Percentiles rank a stretch among this genome's conserved stretches.
phyloP scores from a whole-genome alignment of 441 rosid species.

The Populus hybrid region DNA sequence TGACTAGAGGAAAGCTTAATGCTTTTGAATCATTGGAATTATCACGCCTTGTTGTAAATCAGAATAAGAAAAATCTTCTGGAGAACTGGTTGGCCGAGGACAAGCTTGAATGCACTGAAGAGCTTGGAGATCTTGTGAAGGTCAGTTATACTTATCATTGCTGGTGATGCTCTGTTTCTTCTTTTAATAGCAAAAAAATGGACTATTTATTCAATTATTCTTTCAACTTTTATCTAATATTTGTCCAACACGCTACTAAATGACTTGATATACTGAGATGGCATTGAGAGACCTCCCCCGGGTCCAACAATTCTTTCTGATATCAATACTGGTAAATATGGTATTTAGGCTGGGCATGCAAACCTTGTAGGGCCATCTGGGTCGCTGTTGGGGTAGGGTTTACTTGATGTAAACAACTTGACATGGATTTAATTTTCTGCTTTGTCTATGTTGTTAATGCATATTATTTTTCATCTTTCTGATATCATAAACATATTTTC shows the following conservation, averaged over 20 bases:
- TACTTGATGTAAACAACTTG: not conserved
- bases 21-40: slow-evolving; percentile 88
- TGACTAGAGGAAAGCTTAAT: slow-evolving; percentile 86
- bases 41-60: slow-evolving; percentile 91
- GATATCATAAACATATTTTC: slow-evolving; percentile 4
- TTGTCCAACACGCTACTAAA: not conserved
- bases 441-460: not conserved
- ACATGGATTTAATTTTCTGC: not conserved
- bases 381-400: not conserved
- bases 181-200: not conserved
- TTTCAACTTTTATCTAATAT: not conserved
- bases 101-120: slow-evolving; percentile 91
- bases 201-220: not conserved
- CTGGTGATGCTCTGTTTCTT: not conserved
- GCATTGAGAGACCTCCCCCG: not conserved
- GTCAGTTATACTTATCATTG: slow-evolving; percentile 18
- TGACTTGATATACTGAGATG: not conserved
- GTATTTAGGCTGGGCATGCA: not conserved
- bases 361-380: not conserved
- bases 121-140: slow-evolving; percentile 96
- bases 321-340: not conserved
- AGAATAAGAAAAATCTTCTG: slow-evolving; percentile 83
- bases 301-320: not conserved
- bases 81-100: slow-evolving; percentile 94
- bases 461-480: not conserved